A percentile compares a stretch with the other conserved stretches of the same genome.
These are phyloP conservation scores for Boletus subcaerulescens DNA, from an alignment of 768 basidiomycete genomes.

Conservation along the genomic window DNA sequence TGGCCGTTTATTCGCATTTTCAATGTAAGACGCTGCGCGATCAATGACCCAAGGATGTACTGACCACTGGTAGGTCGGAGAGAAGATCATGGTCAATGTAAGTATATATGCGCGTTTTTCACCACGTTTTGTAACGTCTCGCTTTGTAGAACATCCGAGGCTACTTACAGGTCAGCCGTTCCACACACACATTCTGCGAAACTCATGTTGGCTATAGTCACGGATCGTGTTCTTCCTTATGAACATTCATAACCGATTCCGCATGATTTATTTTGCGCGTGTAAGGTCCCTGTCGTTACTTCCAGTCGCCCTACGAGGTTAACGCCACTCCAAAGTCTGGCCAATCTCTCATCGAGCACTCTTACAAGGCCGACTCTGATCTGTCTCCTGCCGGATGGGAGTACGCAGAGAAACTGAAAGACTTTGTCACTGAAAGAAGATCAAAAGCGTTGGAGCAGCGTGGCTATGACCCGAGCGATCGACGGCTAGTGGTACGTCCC, in stretches of 20 bases:
- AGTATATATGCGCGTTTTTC: conserved; percentile 23
- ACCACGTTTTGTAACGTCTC: background rate
- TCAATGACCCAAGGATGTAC: background rate
- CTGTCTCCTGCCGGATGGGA: conserved; percentile 95
- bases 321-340: conserved; percentile 63
- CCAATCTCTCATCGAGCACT: conserved; percentile 98
- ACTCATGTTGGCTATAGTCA: conserved; percentile 48
- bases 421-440: conserved; percentile 84
- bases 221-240: conserved; percentile 98
- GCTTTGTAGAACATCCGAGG: conserved; percentile 70
- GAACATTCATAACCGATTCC: conserved; percentile 95
- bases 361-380: conserved; percentile 97
- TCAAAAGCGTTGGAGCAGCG: conserved; percentile 72
- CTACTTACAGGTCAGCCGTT: conserved; percentile 68
- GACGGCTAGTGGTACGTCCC: conserved; percentile 60
- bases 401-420: conserved; percentile 85
- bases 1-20: conserved; percentile 95
- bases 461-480: conserved; percentile 57
- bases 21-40: conserved; percentile 53
- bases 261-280: conserved; percentile 95
- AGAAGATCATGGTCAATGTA: conserved; percentile 94
- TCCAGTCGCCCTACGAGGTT: background rate
- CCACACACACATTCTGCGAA: background rate
- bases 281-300: conserved; percentile 42
- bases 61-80: conserved; percentile 65